phyloP scores from a whole-genome alignment of 2,329 filamentous ascomycete genomes.

The Pleoardoris graminearum region DNA sequence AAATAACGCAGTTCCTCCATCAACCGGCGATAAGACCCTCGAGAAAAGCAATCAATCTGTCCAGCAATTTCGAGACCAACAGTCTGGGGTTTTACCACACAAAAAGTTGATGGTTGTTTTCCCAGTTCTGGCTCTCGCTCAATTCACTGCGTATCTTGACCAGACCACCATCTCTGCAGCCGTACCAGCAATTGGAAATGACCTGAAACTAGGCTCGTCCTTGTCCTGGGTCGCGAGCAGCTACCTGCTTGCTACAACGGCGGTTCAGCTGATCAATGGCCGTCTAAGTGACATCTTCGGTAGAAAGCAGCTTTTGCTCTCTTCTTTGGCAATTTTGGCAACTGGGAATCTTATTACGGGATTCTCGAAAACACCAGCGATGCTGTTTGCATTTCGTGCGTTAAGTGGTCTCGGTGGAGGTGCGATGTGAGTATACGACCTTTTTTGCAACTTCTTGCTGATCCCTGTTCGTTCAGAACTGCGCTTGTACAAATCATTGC shows the following conservation, averaged over 20 bases:
- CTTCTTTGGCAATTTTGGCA: constrained; percentile 33
- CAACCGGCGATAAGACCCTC: no score
- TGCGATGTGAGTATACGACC: no score
- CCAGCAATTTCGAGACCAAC: no score
- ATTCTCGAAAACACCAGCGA: constrained; percentile 24
- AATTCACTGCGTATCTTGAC: constrained; percentile 23
- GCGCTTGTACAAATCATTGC: constrained; percentile 35
- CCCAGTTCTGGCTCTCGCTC: constrained; percentile 17
- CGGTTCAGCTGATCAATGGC: constrained; percentile 67
- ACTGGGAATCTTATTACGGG: constrained; percentile 35
- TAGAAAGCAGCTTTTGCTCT: constrained; percentile 52
- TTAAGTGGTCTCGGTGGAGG: constrained; percentile 64
- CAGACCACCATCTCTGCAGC: constrained; percentile 18
- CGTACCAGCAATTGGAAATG: constrained; percentile 16
- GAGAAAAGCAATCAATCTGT: no score
- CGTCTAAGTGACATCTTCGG: constrained; percentile 64
- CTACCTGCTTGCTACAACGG: constrained; percentile 21
- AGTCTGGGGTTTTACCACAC: no score
- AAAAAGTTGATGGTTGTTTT: constrained; percentile 17
- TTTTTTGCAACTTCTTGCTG: constrained; percentile 51
- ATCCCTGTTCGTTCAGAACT: constrained; percentile 41
- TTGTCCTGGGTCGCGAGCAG: constrained; percentile 22
- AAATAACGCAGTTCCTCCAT: no score
- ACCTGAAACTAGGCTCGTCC: constrained; percentile 15
- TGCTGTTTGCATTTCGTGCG: constrained; percentile 38